Percentiles rank a stretch among this genome's conserved stretches.
Conservation (phyloP, 2,329 filamentous ascomycete genomes). For the Sporothrix dimorphospora region DNA sequence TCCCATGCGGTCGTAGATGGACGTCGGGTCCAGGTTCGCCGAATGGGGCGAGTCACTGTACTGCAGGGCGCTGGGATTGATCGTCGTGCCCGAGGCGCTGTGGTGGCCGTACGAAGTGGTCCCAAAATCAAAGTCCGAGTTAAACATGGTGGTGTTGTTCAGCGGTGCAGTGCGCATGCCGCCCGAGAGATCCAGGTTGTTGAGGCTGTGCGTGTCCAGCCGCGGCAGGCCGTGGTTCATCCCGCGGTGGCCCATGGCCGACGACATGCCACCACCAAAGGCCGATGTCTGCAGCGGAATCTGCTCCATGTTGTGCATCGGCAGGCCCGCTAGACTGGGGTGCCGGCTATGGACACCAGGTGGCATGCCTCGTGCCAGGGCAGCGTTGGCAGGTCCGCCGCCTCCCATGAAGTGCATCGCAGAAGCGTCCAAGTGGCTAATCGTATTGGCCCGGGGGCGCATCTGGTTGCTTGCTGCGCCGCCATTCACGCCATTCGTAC, state of each 20-base stretch:
- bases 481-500: constrained; percentile 32
- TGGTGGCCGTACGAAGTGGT: constrained; percentile 68
- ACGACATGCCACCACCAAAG: constrained; percentile 72
- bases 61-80: constrained; percentile 76
- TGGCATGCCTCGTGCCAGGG: constrained; percentile 54
- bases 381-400: constrained; percentile 61
- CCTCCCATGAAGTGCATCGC: constrained; percentile 68
- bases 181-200: constrained; percentile 64
- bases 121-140: constrained; percentile 70
- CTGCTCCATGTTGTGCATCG: constrained; percentile 61
- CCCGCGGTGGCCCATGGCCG: constrained; percentile 67
- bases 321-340: constrained; percentile 71
- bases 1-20: constrained; percentile 44
- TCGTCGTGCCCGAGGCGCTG: constrained; percentile 63
- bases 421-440: constrained; percentile 84
- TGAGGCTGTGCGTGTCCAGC: constrained; percentile 76
- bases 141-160: constrained; percentile 57
- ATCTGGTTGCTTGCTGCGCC: constrained; percentile 60
- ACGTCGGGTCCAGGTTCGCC: constrained; percentile 59
- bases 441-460: constrained; percentile 91
- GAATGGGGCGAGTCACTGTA: constrained; percentile 75
- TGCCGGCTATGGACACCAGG: constrained; percentile 67
- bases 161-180: constrained; percentile 79
- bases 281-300: constrained; percentile 41
- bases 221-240: constrained; percentile 73